Evolutionary conservation across 345 rosid species (phyloP), one percentile per base, ranked within the genome.

Genomic region (Arabis alpina): DNA sequence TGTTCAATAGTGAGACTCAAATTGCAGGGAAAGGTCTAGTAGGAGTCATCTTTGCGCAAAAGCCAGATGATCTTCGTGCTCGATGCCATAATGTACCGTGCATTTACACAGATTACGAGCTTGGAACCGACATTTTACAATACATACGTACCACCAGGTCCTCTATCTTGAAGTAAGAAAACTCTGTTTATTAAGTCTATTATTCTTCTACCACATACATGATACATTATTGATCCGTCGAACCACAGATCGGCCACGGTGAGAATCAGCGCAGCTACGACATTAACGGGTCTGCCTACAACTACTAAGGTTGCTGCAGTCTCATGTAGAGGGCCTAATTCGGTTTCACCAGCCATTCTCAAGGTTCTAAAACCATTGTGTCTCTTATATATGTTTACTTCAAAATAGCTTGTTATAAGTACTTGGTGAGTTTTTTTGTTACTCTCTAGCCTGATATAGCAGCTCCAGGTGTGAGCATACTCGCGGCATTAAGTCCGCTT

Each of bases 261-360:
- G 16, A 89, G 71, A 41, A 81, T 52, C 47, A 81, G 85, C 25
- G 56, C 76, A 0, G 40, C 81, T 8, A 83, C 80, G 4, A 23
- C 23, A 1, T 12, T 80, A 42, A 67, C 67, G 5, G 83, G 88
- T 10, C 61, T 5, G 14, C 77, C 79, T 14, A 73, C 61, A 2
- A 16, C 78, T 3, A 51, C 79, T 8, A 76, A 78, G 12, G 74
- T 80, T 41, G 81, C 80, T 30, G 39, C 23, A 28, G 79, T 81
- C 57, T 76, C 87, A 24, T 61, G 73, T 2, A 77, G 90, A 80
- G 86, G 88, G 5, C 91, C 87, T 36, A 82, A 80, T 50, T 80
- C 91, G 1, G 27, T 80, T 12, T 77, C 83, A 60, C 80, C 92
- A 4, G 81, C 79, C 72, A 82, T 89, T 68, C 81, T 85, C 60